Conservation (phyloP, 192 early-diverging fungal species). For the Pecoramyces ruminantium region DNA sequence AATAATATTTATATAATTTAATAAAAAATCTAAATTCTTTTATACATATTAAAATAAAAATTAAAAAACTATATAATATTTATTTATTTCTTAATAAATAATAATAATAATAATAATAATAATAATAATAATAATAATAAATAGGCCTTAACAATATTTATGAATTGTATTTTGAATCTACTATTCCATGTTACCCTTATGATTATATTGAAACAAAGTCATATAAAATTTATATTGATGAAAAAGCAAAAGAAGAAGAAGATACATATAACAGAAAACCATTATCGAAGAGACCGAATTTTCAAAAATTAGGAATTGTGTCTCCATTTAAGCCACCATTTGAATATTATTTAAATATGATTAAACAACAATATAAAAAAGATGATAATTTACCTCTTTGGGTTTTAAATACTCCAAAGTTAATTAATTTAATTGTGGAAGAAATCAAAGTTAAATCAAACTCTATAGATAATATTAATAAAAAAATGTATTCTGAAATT, state of each 20-base stretch:
- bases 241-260: constrained; percentile 16
- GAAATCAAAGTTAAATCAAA: neutral
- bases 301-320: constrained; percentile 38
- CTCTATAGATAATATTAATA: neutral
- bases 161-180: constrained; percentile 57
- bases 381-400: neutral
- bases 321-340: constrained; percentile 60
- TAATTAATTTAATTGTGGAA: neutral
- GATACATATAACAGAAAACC: constrained; percentile 49
- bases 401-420: neutral
- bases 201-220: constrained; percentile 64
- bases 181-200: constrained; percentile 59
- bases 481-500: neutral
- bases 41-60: no score
- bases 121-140: no score
- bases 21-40: no score
- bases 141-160: constrained; percentile 51
- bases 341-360: constrained; percentile 17
- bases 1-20: no score
- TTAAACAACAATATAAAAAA: neutral
- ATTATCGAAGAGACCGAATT: constrained; percentile 68
- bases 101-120: no score
- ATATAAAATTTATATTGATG: constrained; percentile 27
- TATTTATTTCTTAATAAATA: no score
- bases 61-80: no score